Evolutionary conservation across 306 rosid species (phyloP), one percentile per base, ranked within the genome.

Genomic region (Rosa lucieae): DNA sequence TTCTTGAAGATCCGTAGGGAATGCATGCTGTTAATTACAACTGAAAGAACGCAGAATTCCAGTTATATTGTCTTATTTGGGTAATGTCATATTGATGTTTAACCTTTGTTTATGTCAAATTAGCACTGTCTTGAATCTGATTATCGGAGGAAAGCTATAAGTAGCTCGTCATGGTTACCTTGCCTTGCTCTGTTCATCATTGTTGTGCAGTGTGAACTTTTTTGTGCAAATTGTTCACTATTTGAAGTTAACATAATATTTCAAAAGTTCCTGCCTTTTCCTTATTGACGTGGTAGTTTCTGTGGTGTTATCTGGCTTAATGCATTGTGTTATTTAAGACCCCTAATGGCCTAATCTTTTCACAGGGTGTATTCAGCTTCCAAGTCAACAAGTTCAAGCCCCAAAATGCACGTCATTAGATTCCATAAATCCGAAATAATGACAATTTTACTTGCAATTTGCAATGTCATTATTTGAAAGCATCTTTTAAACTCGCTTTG

Each of bases 1-100:
- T 56, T 89, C 93, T 35, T 88, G 68, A 81, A 72, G 61, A 43
- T 73, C 66, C 51, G 48, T 4, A 6, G 18, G 69, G 51, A 40
- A 43, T 40, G 40, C 47, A 20, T 65, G 59, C 52, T 53, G 43
- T 58, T 49, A 40, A 56, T 70, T 61, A 59, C 42, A 71, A 59
- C 43, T 18, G 43, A 20, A 32, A 49, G 42, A 61, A 46, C 40
- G 4, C 7, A n/a, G 3, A 15, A 20, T 62, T 37, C 10, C 15
- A 14, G 29, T 52, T 70, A 17, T 46, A 29, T 43, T 55, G 23
- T 39, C n/a, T 17, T 10, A 49, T 26, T 48, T 15, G 12, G 43
- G 74, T 63, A 18, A 48, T 32, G 13, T 8, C 17, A 32, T 46
- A 66, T n/a, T 61, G 56, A 26, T 43, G 32, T 42, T 75, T 18